Conservation (phyloP, 352 stramenopile species). For the Lagenidium giganteum region DNA sequence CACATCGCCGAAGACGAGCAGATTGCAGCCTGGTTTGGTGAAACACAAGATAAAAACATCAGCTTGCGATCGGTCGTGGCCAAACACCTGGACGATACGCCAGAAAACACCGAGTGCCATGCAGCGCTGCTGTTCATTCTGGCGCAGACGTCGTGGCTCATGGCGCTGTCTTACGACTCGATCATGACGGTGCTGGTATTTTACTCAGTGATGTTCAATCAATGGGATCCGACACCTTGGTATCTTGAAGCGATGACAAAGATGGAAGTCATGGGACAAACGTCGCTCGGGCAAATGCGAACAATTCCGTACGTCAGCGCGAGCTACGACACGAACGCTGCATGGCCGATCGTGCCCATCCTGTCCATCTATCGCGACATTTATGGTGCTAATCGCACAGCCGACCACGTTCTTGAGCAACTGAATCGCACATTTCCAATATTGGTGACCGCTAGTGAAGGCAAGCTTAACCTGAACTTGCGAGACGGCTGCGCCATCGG, state of each 20-base stretch:
- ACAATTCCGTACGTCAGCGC: not conserved
- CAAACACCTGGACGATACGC: too few relatives aligned
- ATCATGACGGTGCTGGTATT: not conserved
- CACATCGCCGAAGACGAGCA: too few relatives aligned
- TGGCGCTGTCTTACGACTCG: not conserved
- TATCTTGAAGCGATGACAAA: not conserved
- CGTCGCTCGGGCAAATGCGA: conserved; percentile 1
- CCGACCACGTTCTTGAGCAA: not conserved
- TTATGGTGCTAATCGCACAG: not conserved
- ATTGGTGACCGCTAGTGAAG: not conserved
- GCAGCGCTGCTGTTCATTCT: too few relatives aligned
- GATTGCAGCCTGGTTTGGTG: too few relatives aligned
- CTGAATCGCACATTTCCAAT: not conserved
- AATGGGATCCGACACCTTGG: not conserved
- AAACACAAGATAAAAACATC: too few relatives aligned
- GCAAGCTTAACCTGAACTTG: not conserved
- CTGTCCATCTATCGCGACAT: conserved; percentile 1
- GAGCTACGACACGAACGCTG: not conserved
- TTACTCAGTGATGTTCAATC: not conserved
- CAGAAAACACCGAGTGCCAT: too few relatives aligned
- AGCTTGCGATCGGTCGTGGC: too few relatives aligned
- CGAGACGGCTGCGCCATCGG: too few relatives aligned
- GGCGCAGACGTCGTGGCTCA: not conserved
- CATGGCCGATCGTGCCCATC: not conserved
- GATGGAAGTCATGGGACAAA: not conserved